phyloP scores from a whole-genome alignment of 1,284 basidiomycete species.

The Cryptococcus wingfieldii region DNA sequence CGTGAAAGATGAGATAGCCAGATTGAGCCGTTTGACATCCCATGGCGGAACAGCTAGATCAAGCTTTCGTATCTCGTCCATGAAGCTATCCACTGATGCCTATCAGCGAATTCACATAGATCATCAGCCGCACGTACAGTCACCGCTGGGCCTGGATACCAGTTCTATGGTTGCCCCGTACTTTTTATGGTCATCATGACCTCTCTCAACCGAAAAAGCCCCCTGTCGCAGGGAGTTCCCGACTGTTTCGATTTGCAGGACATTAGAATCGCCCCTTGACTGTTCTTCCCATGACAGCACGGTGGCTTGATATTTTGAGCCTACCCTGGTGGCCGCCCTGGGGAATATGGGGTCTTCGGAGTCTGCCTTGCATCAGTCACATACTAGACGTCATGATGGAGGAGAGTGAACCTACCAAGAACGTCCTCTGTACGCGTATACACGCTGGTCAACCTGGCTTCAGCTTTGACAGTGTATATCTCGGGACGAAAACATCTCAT shows the following conservation, averaged over 20 bases:
- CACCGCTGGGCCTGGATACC: conserved; percentile 28
- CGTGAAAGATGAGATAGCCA: conserved; percentile 25
- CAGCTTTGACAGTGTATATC: conserved; percentile 4
- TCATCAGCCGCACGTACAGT: conserved; percentile 23
- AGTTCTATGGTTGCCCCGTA: conserved; percentile 35
- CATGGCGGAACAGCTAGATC: conserved; percentile 36
- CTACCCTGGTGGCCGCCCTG: conserved; percentile 78
- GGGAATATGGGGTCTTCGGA: conserved; percentile 93
- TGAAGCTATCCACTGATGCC: conserved; percentile 28
- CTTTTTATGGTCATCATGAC: conserved; percentile 27
- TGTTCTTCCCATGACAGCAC: conserved; percentile 47
- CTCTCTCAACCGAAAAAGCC: conserved; percentile 23
- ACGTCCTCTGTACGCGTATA: conserved; percentile 88
- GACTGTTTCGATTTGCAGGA: conserved; percentile 24
- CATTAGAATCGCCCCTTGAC: conserved; percentile 12
- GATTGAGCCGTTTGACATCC: conserved; percentile 37
- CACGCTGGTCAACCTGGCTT: conserved; percentile 54
- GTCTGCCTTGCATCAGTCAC: conserved; percentile 55
- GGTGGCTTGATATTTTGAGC: conserved; percentile 75
- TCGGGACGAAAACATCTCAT: conserved; percentile 32
- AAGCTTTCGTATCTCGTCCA: conserved; percentile 29
- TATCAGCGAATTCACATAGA: conserved; percentile 1
- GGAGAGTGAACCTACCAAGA: conserved; percentile 57
- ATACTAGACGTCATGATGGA: neutral
- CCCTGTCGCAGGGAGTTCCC: conserved; percentile 15